phyloP scores from a whole-genome alignment of 441 rosid species.

The Melastoma candidum region DNA sequence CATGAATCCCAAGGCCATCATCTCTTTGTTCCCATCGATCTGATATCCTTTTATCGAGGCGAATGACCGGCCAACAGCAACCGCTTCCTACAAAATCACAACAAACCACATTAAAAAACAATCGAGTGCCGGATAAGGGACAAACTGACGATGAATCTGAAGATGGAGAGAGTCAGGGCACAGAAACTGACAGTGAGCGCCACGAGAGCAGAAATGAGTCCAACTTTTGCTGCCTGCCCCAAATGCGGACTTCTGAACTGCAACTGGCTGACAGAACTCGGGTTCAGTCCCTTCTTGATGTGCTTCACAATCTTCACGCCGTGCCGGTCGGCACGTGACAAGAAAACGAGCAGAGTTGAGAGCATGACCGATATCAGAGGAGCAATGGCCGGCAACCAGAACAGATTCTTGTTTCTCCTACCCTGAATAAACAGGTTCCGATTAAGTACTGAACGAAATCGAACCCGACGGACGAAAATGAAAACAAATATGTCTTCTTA shows the following conservation, averaged over 20 bases:
- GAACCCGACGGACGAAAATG: no score
- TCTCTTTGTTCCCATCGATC: slow-evolving; percentile 82
- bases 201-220: slow-evolving; percentile 46
- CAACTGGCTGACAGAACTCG: slow-evolving; percentile 54
- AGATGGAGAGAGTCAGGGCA: no score
- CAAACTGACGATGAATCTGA: neutral
- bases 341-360: slow-evolving; percentile 60
- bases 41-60: slow-evolving; percentile 74
- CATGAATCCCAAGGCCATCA: slow-evolving; percentile 79
- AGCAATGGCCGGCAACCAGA: slow-evolving; percentile 84
- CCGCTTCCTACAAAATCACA: slow-evolving; percentile 48
- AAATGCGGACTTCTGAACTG: slow-evolving; percentile 46
- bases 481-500: neutral
- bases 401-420: slow-evolving; percentile 58
- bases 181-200: slow-evolving; percentile 54
- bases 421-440: slow-evolving; percentile 29
- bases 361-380: slow-evolving; percentile 59
- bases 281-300: slow-evolving; percentile 72
- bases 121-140: no score
- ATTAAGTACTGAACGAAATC: no score
- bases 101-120: neutral
- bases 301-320: slow-evolving; percentile 76
- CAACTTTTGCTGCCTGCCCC: slow-evolving; percentile 59
- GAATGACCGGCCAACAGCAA: slow-evolving; percentile 82
- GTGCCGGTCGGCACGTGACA: slow-evolving; percentile 72